Percentiles rank a stretch among this genome's conserved stretches.
Conservation (phyloP, 2,329 filamentous ascomycete genomes). For the Fusarium nurragi region DNA sequence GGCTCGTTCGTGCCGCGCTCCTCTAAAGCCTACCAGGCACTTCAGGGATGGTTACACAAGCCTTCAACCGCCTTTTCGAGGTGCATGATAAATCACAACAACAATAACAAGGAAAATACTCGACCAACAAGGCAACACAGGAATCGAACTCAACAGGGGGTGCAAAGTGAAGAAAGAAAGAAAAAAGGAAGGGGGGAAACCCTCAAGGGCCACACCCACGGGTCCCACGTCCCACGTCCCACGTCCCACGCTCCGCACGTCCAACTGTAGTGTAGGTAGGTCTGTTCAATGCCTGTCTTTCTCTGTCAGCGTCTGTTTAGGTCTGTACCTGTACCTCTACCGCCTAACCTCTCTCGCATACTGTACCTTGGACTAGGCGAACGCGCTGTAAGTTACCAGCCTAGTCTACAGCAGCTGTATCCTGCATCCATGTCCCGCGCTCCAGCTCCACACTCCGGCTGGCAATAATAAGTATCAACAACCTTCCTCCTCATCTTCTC, state of each 20-base stretch:
- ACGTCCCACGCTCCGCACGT: conserved; percentile 6
- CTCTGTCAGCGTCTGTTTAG: background rate
- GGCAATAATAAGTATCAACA: conserved; percentile 47
- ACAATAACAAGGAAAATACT: conserved; percentile 32
- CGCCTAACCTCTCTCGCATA: background rate
- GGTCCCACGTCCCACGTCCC: conserved; percentile 36
- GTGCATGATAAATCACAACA: conserved; percentile 37
- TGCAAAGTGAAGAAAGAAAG: conserved; percentile 21
- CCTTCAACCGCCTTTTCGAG: conserved; percentile 40
- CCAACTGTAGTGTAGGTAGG: background rate
- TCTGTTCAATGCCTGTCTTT: conserved; percentile 26
- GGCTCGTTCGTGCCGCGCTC: background rate
- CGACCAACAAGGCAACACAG: conserved; percentile 32
- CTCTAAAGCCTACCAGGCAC: conserved; percentile 9
- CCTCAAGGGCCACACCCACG: conserved; percentile 41
- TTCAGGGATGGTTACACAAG: conserved; percentile 38
- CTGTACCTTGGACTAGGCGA: conserved; percentile 13
- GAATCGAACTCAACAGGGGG: conserved; percentile 36
- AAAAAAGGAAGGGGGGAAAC: conserved; percentile 21
- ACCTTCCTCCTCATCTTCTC: conserved; percentile 43
- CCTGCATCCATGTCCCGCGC: conserved; percentile 28
- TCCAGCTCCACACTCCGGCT: conserved; percentile 43
- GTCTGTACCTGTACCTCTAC: conserved; percentile 15
- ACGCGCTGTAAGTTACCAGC: conserved; percentile 17
- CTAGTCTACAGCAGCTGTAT: background rate